Conservation (phyloP, 148 eudicot species). For the Vaccinium macrocarpon region DNA sequence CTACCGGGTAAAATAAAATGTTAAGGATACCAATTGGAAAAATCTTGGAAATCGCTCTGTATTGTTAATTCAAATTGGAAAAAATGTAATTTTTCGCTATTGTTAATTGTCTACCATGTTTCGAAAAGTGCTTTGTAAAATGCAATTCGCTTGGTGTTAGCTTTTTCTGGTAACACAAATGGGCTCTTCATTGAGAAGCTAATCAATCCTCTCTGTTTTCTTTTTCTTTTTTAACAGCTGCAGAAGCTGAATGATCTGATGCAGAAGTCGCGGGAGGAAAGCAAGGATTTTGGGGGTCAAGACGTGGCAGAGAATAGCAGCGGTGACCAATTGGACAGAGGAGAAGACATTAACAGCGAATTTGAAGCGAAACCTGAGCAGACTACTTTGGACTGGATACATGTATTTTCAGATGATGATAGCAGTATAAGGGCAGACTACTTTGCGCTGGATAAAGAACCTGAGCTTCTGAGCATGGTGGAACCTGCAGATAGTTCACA, state of each 20-base stretch:
- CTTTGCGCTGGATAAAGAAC: constrained; percentile 35
- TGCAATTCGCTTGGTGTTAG: neutral
- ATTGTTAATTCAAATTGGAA: neutral
- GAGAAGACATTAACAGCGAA: neutral
- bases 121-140: neutral
- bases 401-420: constrained; percentile 41
- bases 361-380: constrained; percentile 23
- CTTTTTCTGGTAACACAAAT: neutral
- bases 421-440: constrained; percentile 39
- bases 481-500: constrained; percentile 37
- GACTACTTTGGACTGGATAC: constrained; percentile 22
- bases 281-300: constrained; percentile 12
- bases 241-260: constrained; percentile 42
- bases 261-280: constrained; percentile 18
- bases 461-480: constrained; percentile 33
- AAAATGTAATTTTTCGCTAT: too few species aligned
- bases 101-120: neutral
- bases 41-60: neutral
- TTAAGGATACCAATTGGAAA: neutral
- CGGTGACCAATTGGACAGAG: constrained; percentile 6
- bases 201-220: neutral
- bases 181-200: neutral
- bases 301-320: neutral
- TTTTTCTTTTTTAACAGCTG: constrained; percentile 35
- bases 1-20: neutral